A percentile compares a stretch with the other conserved stretches of the same genome.
phyloP scores from a whole-genome alignment of 2,329 filamentous ascomycete species.

The Pseudogymnoascus sp. region DNA sequence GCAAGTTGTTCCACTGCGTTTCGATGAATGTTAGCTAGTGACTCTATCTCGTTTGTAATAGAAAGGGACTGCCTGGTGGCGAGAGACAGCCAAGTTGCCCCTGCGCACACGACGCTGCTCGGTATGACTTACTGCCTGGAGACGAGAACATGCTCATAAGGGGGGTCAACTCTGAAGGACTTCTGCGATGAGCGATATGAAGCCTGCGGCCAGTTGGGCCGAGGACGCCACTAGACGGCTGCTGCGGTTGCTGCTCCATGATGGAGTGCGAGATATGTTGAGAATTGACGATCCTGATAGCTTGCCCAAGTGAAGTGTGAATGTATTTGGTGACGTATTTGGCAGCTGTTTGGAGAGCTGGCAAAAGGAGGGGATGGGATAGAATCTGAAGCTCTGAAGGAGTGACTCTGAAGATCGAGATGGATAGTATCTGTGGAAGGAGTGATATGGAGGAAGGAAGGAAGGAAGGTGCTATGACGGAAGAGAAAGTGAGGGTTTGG shows the following conservation, averaged over 20 bases:
- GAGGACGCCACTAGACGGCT: constrained; percentile 47
- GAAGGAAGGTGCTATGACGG: constrained; percentile 34
- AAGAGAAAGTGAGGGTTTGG: constrained; percentile 12
- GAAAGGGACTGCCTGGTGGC: not conserved
- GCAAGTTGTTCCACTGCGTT: constrained; percentile 85
- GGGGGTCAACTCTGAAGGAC: constrained; percentile 92
- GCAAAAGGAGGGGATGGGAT: constrained; percentile 23
- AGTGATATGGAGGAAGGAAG: constrained; percentile 28
- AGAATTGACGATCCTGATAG: constrained; percentile 6
- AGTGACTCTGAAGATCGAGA: constrained; percentile 13
- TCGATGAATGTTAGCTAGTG: constrained; percentile 13
- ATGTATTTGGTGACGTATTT: constrained; percentile 8
- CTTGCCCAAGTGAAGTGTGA: not conserved
- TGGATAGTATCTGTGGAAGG: constrained; percentile 22
- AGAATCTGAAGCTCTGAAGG: constrained; percentile 8
- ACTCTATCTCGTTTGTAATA: not conserved
- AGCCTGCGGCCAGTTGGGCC: constrained; percentile 81
- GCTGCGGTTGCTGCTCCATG: constrained; percentile 57
- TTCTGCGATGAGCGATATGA: constrained; percentile 94
- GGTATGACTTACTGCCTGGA: constrained; percentile 50
- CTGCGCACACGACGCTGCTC: constrained; percentile 9
- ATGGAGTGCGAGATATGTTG: constrained; percentile 9
- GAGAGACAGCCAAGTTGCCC: not conserved
- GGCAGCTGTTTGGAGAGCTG: constrained; percentile 5
- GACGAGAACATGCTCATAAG: constrained; percentile 79